Evolutionary conservation across 2,329 filamentous ascomycete species (phyloP), one percentile per base, ranked within the genome.

Genomic region (Pezicula rhizophila): DNA sequence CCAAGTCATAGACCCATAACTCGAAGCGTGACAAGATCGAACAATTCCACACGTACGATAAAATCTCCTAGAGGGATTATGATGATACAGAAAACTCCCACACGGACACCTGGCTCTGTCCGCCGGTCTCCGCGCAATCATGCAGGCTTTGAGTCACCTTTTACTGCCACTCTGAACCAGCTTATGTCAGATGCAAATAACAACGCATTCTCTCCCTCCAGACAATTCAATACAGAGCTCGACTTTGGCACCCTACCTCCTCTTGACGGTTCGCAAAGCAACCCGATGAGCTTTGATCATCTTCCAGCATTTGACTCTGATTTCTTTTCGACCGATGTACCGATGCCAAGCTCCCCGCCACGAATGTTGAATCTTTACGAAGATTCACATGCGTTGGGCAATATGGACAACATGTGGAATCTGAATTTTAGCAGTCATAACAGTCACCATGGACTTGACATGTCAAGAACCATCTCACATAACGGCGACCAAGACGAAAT

Each of bases 341-440:
- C 66, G 5, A 73, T 74, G 69, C 71, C 70, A 33, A 72, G 68
- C 52, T 71, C 68, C 20, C 70, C 71, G 18, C 71, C 72, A 25
- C 58, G 60, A 11, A 60, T 64, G 45, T 70, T 71, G 47, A 56
- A 57, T 37, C 45, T 60, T 6, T 64, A 64, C 42, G 61, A 62
- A 48, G 62, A 64, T 43, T 53, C 59, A 1, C 45, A 55, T 25
- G 43, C 50, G 10, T 56, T 60, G 46, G 40, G 52, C 2, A 50
- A 57, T 31, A 56, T 63, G 8, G 47, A 60, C 45, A 62, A 59
- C 59, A 55, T 54, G 28, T 57, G 62, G 31, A 59, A 61, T 34
- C 48, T 52, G n/a, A 37, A 47, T 14, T 56, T 55, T 20, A 45
- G 47, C 18, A 15, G 45, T n/a, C 20, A 28, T n/a, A 3, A 31